Evolutionary conservation across 129 eudicot genomes (phyloP).

Genomic region (Artemisia tridentata): DNA sequence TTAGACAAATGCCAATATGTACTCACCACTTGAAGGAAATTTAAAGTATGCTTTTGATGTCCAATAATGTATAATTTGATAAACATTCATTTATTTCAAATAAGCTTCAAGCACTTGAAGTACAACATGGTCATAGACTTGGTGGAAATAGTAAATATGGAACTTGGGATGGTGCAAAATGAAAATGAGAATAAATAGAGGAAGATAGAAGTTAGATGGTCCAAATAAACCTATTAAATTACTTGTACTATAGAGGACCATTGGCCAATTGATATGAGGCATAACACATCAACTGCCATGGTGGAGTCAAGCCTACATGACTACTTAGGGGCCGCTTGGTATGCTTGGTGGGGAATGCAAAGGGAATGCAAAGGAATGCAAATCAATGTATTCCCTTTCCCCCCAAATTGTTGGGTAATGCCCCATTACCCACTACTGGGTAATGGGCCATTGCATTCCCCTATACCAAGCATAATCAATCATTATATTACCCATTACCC

Average conservation of each 20-base stretch:
- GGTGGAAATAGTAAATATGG: slow-evolving; percentile 18
- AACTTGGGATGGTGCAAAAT: slow-evolving; percentile 13
- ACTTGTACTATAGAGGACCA: slow-evolving; percentile 20
- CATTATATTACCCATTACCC: no score
- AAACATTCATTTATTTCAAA: background rate
- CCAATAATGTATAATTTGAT: background rate
- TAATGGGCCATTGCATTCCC: no score
- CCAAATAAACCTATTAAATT: slow-evolving; percentile 18
- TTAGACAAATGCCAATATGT: no score
- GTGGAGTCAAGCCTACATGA: background rate
- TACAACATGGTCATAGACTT: background rate
- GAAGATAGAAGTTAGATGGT: slow-evolving; percentile 18
- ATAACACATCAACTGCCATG: slow-evolving; percentile 22
- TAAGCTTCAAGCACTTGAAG: background rate
- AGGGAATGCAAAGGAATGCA: no score
- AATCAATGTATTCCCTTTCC: no score
- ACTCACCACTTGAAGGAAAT: no score
- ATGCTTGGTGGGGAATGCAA: no score
- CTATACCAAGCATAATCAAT: no score
- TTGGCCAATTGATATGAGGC: slow-evolving; percentile 18
- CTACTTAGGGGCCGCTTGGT: no score
- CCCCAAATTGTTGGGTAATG: no score
- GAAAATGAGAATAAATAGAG: slow-evolving; percentile 22
- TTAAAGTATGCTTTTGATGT: background rate
- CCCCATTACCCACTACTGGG: no score